Evolutionary conservation across 2,329 filamentous ascomycete species (phyloP), one percentile per base, ranked within the genome.

Genomic region (Plenodomus lindquistii): DNA sequence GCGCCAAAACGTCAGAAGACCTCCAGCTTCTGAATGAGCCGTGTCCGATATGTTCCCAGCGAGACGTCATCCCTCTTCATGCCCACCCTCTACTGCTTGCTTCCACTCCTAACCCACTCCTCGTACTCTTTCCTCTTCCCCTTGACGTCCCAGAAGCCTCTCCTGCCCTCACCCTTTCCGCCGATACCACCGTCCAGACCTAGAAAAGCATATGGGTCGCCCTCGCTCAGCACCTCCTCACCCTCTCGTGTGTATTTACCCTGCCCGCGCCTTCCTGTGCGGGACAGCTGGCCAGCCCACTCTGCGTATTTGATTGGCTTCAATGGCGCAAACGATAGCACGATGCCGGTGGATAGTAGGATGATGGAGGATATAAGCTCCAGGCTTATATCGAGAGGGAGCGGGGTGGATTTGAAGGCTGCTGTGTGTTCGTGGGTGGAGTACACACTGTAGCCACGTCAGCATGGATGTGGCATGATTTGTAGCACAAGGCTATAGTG

Each of bases 371-470:
- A 72, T 15, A 97, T 78, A 1, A 92, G 91, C 75, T 99, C 94
- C 60, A 96, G 81, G 31, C 85, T 84, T 63, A 99, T 95, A 67
- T 99, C 94, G 53, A 89, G 75, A 0, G 94, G 93, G 1, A 97
- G 81, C 13, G 64, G 63, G 15, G 81, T 59, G 48, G 56, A 70
- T 55, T 48, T 73, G 79, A 86, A 84, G 41, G 96, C 82, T 18
- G 85, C 80, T 6, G 90, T 88, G 76, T 96, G 89, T 76, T 99
- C 94, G 74, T 96, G 89, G 39, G 92, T 91, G 42, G 94, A 99
- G 76, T 97, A 99, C 76, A 92, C 95, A 56, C 94, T 99, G 69
- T 11, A 38, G 34, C 4, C 3, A 21, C 27, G 43, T 69, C 50
- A 69, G 60, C 44, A 18, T 9, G 68, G 44, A 19, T 40, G 11